A percentile compares a stretch with the other conserved stretches of the same genome.
Conservation (phyloP, 1,139 yeast genomes). For the Pichia sp. region DNA sequence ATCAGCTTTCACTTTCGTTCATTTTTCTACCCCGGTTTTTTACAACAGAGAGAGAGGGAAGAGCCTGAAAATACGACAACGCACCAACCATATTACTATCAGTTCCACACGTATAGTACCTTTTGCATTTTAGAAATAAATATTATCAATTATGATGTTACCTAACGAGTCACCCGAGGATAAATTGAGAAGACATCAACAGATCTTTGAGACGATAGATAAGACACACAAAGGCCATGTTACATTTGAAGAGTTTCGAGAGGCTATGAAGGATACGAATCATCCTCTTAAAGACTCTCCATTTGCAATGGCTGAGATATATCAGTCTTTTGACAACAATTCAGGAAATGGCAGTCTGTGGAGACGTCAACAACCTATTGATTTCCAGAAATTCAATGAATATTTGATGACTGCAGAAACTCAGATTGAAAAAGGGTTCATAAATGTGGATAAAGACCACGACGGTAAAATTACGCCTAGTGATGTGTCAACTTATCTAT, state of each 20-base stretch:
- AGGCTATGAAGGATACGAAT: conserved; percentile 45
- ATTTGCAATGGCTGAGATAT: conserved; percentile 41
- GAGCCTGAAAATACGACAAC: too few relatives aligned
- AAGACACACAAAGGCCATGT: conserved; percentile 47
- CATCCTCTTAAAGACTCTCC: conserved; percentile 67
- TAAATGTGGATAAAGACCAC: conserved; percentile 60
- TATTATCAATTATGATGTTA: too few relatives aligned
- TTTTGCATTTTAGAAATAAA: too few relatives aligned
- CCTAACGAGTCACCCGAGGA: conserved; percentile 16
- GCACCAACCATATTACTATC: too few relatives aligned
- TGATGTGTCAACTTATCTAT: conserved; percentile 62
- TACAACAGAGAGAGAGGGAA: too few relatives aligned
- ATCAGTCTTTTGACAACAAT: conserved; percentile 22
- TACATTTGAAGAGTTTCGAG: conserved; percentile 45
- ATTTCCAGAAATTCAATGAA: conserved; percentile 28
- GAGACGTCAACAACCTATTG: conserved; percentile 16
- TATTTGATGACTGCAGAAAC: conserved; percentile 25
- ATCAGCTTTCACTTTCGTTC: too few relatives aligned
- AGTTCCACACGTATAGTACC: too few relatives aligned
- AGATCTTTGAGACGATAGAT: conserved; percentile 44
- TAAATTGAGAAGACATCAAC: conserved; percentile 22
- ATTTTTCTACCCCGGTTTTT: too few relatives aligned
- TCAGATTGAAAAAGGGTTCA: conserved; percentile 66
- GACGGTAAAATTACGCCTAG: conserved; percentile 65
- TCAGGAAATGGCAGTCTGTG: conserved; percentile 18